Percentiles rank a stretch among this genome's conserved stretches.
Conservation (phyloP, 225 moss, liverwort and hornwort species). For the Neckera pumila region DNA sequence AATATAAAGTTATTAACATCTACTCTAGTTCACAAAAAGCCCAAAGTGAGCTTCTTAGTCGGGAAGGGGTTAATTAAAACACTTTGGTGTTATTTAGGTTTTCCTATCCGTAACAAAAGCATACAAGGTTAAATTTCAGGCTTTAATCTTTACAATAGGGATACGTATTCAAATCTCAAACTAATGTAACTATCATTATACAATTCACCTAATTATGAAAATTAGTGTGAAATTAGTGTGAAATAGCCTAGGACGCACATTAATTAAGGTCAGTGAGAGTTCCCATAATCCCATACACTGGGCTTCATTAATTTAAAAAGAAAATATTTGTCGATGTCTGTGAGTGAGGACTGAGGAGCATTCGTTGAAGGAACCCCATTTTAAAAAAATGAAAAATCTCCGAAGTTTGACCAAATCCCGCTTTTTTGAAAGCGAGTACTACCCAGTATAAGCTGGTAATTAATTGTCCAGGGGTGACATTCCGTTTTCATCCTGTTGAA, state of each 20-base stretch:
- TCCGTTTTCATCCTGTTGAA: not conserved
- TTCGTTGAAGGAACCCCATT: not conserved
- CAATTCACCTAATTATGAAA: no score
- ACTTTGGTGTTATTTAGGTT: rapidly evolving
- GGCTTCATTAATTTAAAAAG: not conserved
- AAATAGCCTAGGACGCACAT: not conserved
- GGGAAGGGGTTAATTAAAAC: rapidly evolving
- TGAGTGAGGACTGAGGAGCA: not conserved
- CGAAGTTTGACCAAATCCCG: not conserved
- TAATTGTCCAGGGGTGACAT: not conserved
- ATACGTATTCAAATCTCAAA: not conserved
- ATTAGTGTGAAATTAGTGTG: not conserved
- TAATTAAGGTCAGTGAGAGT: no score
- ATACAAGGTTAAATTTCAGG: not conserved
- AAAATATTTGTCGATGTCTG: not conserved
- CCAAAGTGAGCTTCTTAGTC: rapidly evolving
- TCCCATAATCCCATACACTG: no score
- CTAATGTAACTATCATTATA: not conserved
- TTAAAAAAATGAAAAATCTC: not conserved
- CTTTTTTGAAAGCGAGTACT: not conserved
- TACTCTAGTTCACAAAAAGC: rapidly evolving
- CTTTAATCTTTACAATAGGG: not conserved
- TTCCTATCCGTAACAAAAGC: rapidly evolving
- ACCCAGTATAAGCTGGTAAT: not conserved
- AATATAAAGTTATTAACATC: not conserved